phyloP scores from a whole-genome alignment of 1,284 basidiomycete genomes.

The Thelephora terrestris region DNA sequence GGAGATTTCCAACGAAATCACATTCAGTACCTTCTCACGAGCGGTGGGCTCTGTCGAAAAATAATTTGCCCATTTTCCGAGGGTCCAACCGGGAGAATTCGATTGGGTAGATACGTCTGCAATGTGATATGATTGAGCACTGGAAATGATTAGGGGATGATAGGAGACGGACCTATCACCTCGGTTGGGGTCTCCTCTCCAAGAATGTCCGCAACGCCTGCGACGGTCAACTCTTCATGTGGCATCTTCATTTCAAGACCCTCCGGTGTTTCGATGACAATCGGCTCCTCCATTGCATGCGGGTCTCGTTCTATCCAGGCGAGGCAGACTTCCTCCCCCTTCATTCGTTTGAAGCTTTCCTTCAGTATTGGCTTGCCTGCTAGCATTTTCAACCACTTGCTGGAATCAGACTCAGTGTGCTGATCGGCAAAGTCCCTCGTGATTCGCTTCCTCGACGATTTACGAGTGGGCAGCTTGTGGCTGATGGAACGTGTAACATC shows the following conservation, averaged over 20 bases:
- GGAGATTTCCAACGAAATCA: conserved; percentile 30
- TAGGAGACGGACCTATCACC: conserved; percentile 65
- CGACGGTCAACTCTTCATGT: conserved; percentile 50
- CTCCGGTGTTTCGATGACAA: conserved; percentile 64
- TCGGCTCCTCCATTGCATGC: conserved; percentile 63
- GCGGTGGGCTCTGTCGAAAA: conserved; percentile 53
- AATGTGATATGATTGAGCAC: conserved; percentile 7
- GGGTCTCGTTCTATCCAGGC: conserved; percentile 68
- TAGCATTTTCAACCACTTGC: conserved; percentile 57
- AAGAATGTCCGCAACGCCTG: conserved; percentile 72
- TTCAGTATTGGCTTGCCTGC: conserved; percentile 51
- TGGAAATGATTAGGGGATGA: conserved; percentile 1
- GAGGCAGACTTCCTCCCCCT: conserved; percentile 50
- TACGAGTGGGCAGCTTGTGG: conserved; percentile 64
- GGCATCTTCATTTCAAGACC: conserved; percentile 87
- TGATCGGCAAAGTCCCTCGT: conserved; percentile 70
- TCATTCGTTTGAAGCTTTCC: conserved; percentile 56
- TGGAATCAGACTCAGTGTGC: conserved; percentile 51
- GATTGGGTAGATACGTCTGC: conserved; percentile 79
- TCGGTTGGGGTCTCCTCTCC: conserved; percentile 74
- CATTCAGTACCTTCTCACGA: conserved; percentile 63
- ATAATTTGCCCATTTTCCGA: conserved; percentile 88
- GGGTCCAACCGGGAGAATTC: conserved; percentile 75
- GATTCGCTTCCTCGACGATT: conserved; percentile 62
- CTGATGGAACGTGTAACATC: conserved; percentile 59